Conservation (phyloP, 345 rosid species). For the Garcia nutans region DNA sequence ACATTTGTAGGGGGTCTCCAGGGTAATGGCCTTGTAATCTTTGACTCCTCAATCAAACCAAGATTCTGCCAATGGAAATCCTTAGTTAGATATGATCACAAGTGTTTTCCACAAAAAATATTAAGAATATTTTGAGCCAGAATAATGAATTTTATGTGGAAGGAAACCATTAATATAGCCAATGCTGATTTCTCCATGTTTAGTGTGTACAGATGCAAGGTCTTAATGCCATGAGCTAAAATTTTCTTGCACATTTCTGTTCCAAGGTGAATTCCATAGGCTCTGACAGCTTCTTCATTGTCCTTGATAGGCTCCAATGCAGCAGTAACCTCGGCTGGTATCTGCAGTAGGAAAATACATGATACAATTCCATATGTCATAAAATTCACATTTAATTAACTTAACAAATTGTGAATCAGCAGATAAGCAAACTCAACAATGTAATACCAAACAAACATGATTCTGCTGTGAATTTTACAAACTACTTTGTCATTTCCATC, state of each 20-base stretch:
- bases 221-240: conserved; percentile 81
- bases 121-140: background rate
- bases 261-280: conserved; percentile 91
- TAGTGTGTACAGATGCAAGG: conserved; percentile 84
- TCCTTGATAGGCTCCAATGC: conserved; percentile 96
- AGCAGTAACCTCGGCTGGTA: conserved; percentile 78
- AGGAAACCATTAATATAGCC: conserved; percentile 70
- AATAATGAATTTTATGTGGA: conserved; percentile 7
- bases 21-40: conserved; percentile 71
- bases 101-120: background rate
- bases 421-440: background rate
- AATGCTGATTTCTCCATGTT: conserved; percentile 96
- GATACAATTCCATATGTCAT: background rate
- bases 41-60: conserved; percentile 91
- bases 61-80: conserved; percentile 63
- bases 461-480: background rate
- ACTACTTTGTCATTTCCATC: background rate
- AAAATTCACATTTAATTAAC: background rate
- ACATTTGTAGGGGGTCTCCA: conserved; percentile 94
- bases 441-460: background rate
- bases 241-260: conserved; percentile 97
- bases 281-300: conserved; percentile 92
- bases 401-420: background rate
- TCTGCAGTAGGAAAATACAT: conserved; percentile 36
- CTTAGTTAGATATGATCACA: conserved; percentile 19